Evolutionary conservation across 306 rosid species (phyloP).

Genomic region (Cucurbita pepo): DNA sequence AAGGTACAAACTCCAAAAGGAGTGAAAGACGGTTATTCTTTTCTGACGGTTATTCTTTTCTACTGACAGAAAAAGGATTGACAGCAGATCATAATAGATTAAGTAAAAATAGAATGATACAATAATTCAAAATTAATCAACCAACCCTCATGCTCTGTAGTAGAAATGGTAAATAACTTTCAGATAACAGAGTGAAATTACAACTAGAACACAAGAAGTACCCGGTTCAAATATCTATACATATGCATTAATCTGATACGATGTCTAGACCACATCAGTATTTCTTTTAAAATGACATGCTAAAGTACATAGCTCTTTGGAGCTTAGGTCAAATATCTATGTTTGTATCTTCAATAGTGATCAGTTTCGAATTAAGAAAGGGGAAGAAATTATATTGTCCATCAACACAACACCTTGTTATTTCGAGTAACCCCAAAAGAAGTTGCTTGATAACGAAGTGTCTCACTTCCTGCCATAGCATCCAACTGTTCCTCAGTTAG

Average conservation of each 20-base stretch:
- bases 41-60: neutral
- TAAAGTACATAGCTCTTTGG: neutral
- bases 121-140: neutral
- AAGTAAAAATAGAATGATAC: neutral
- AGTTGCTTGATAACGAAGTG: constrained; percentile 88
- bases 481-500: constrained; percentile 95
- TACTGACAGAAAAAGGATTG: neutral
- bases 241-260: neutral
- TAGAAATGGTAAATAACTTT: neutral
- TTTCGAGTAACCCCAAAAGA: constrained; percentile 83
- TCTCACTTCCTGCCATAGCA: constrained; percentile 97
- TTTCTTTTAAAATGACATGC: neutral
- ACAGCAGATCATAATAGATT: neutral
- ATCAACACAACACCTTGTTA: constrained; percentile 54
- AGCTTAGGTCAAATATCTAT: neutral
- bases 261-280: neutral
- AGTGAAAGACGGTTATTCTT: neutral
- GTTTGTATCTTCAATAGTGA: neutral
- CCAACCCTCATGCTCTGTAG: neutral
- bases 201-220: neutral
- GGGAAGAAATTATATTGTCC: neutral
- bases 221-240: neutral
- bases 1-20: neutral
- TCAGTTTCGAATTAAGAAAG: neutral
- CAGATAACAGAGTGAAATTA: neutral